These are phyloP conservation scores for Aspergillus spinulosporus DNA, from an alignment of 2,329 filamentous ascomycete species.

Conservation along the genomic window DNA sequence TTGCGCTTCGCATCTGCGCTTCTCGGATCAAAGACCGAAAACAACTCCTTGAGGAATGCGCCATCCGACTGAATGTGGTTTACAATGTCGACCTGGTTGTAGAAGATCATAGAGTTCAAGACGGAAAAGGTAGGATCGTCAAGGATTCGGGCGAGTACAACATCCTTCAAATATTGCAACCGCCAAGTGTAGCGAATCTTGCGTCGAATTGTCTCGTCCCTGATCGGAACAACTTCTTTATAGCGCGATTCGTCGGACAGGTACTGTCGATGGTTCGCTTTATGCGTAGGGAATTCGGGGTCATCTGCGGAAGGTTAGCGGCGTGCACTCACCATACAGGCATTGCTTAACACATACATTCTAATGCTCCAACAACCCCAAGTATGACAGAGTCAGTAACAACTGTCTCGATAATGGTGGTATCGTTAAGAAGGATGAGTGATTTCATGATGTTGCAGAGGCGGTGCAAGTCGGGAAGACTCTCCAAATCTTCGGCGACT, in stretches of 20 bases:
- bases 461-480: constrained; percentile 78
- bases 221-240: constrained; percentile 93
- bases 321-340: background rate
- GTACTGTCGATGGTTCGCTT: constrained; percentile 94
- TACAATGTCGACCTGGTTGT: constrained; percentile 97
- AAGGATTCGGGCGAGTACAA: constrained; percentile 92
- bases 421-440: constrained; percentile 91
- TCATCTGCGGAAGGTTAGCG: constrained; percentile 62
- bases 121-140: constrained; percentile 98
- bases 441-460: constrained; percentile 98
- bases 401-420: constrained; percentile 87
- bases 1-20: constrained; percentile 69
- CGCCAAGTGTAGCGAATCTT: constrained; percentile 98
- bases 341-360: constrained; percentile 57
- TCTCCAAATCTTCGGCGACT: constrained; percentile 88
- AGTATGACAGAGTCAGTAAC: constrained; percentile 87
- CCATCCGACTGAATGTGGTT: constrained; percentile 85
- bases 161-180: constrained; percentile 94
- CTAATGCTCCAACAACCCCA: constrained; percentile 90
- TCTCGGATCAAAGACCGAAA: constrained; percentile 74
- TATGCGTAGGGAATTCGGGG: constrained; percentile 95
- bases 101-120: constrained; percentile 96
- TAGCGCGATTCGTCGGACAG: constrained; percentile 84
- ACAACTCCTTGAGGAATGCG: constrained; percentile 78
- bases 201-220: constrained; percentile 73